phyloP scores from a whole-genome alignment of 192 early-diverging fungal genomes.

The Coemansia sp. region DNA sequence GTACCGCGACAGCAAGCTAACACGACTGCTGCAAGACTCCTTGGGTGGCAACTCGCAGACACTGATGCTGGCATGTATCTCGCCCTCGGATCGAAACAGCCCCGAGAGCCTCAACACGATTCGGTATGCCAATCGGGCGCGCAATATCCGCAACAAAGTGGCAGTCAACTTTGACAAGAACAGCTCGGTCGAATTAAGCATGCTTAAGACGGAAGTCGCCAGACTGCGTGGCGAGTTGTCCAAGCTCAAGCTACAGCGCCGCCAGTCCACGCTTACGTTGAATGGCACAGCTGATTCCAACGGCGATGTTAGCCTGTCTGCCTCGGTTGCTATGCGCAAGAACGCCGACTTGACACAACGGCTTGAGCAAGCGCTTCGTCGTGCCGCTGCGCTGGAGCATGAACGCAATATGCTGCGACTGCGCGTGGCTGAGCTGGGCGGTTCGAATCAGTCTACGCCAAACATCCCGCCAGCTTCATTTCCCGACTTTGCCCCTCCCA shows the following conservation, averaged over 20 bases:
- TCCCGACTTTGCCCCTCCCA: constrained; percentile 5
- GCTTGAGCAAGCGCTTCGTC: constrained; percentile 28
- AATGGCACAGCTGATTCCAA: constrained; percentile 1
- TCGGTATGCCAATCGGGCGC: constrained; percentile 92
- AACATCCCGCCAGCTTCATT: constrained; percentile 9
- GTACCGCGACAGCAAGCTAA: constrained; percentile 97
- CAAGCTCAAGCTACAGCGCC: constrained; percentile 44
- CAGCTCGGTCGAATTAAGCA: constrained; percentile 50
- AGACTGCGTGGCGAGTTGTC: constrained; percentile 50
- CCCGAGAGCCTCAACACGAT: constrained; percentile 95
- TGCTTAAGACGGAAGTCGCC: constrained; percentile 52
- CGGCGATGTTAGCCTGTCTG: not conserved
- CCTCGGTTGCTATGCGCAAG: constrained; percentile 13
- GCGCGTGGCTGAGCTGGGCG: constrained; percentile 23
- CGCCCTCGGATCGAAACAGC: constrained; percentile 82
- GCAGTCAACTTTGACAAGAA: constrained; percentile 66
- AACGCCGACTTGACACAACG: constrained; percentile 26
- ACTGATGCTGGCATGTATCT: constrained; percentile 95
- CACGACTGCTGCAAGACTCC: constrained; percentile 92
- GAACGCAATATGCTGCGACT: constrained; percentile 36
- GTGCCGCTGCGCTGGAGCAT: constrained; percentile 22
- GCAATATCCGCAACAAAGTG: constrained; percentile 94
- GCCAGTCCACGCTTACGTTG: constrained; percentile 23
- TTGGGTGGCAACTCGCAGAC: constrained; percentile 95
- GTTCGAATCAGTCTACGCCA: constrained; percentile 27